Base-by-base conservation (phyloP, 1,139 yeast genomes). In the Yamadazyma trypodendri region DNA sequence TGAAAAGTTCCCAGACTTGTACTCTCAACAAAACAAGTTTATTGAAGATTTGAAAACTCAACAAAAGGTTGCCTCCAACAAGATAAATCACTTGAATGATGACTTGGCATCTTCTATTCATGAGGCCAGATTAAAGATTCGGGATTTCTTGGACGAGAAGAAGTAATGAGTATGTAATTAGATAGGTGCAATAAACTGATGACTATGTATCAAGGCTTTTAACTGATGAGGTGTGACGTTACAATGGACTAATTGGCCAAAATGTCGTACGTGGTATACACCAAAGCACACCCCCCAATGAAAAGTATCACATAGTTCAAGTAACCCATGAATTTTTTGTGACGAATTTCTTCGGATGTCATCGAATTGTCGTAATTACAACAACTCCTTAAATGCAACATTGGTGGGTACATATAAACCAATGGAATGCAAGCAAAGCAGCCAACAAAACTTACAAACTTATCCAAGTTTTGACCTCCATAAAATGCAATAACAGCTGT, bases 391-490 rank as follows among this genome's bases (percentile, higher is more conserved):
- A 68, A 67, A 54, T 84, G 92, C 36, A 84, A 62, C 67, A 84
- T 67, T 13, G 94, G 90, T 3, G 94, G 92, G 54, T 84, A 84
- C 77, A 84, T 81, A 61, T 84, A 84, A 3, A 84, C 92, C 63
- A 84, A 71, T 0, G 94, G 94, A 39, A 84, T 82, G 55, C 94
- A 84, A 1, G 90, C 90, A 63, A 84, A 80, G 39, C 89, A 83
- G 1, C 94, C 94, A 35, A 83, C 81, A 54, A 84, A 81, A 2
- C 88, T 79, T 17, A 84, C 90, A 60, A 84, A 82, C 45, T 68
- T 72, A 53, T 84, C 92, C 43, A 84, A 62, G 51, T 82, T 78
- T 41, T 72, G 68, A 1, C 88, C 83, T 0, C 90, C 90, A 45
- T 68, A 65, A 41, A 77, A 72, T 1, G 76, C 77, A 38, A 70